Evolutionary conservation across 2,329 filamentous ascomycete genomes (phyloP), one percentile per base, ranked within the genome.

Genomic region (Elsinoe necatrix): DNA sequence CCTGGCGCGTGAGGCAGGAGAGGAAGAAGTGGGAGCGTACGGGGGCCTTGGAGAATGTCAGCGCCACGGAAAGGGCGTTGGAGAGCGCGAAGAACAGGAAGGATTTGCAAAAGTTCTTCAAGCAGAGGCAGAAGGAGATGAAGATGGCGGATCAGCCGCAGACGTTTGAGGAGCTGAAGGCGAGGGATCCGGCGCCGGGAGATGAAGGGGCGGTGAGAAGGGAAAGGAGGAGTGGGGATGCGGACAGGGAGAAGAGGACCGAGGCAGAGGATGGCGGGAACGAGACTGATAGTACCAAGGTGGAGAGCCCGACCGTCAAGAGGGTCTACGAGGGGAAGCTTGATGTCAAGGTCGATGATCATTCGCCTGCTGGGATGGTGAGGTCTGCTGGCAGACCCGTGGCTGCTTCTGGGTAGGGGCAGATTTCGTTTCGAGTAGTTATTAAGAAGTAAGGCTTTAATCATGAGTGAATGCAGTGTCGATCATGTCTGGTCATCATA

Each of bases 21-120:
- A 27, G 54, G 59, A 61, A 61, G 31, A 55, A 58, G 18, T 69
- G 67, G 67, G 62, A 63, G 16, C 60, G 63, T 16, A 64, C 65
- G 14, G 68, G 68, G 7, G 68, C 66, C 14, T 56, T 69, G 7
- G 68, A 69, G 57, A 69, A 67, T 35, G 62, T 66, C 14, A 57
- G 61, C n/a, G 66, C 66, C 1, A 66, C 67, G 1, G 57, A 65
- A 7, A 54, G 62, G 6, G 66, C 67, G 1, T 55, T 69, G 14
- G 45, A 62, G 23, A 63, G 62, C 4, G 50, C 59, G 11, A 63
- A 65, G 35, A 55, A 63, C 16, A 63, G 67, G 42, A 59, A 65
- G 9, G 63, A 67, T 42, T 54, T 70, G 14, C 61, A 68, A 14
- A 59, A 60, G 47, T 57, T 66, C 16, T 68, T 69, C 47, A 59